phyloP scores from a whole-genome alignment of 805 yeast genomes.

The Saccharomycopsis capsularis region DNA sequence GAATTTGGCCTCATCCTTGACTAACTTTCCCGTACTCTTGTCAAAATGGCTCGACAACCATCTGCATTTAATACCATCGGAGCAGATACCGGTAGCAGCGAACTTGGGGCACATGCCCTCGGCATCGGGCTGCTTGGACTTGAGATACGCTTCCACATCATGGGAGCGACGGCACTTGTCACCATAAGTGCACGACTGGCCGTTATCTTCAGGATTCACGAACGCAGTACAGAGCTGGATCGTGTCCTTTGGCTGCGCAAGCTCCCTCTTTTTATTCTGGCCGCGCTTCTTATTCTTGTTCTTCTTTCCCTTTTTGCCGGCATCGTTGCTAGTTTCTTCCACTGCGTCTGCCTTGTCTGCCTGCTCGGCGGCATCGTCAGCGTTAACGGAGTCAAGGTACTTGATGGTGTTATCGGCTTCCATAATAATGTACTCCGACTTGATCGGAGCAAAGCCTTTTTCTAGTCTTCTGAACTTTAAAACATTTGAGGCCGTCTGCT shows the following conservation, averaged over 20 bases:
- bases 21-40: constrained; percentile 37
- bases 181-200: constrained; percentile 52
- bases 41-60: constrained; percentile 73
- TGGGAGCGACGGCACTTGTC: constrained; percentile 67
- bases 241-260: constrained; percentile 59
- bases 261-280: constrained; percentile 77
- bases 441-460: constrained; percentile 67
- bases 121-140: constrained; percentile 62
- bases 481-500: too few species aligned
- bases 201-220: constrained; percentile 44
- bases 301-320: constrained; percentile 34
- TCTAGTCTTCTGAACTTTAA: too few species aligned
- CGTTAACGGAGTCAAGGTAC: constrained; percentile 23
- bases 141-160: constrained; percentile 58
- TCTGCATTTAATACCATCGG: constrained; percentile 86
- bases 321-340: constrained; percentile 41
- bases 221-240: constrained; percentile 59
- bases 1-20: constrained; percentile 37
- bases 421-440: constrained; percentile 55
- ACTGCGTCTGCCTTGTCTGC: constrained; percentile 34
- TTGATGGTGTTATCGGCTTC: constrained; percentile 7
- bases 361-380: constrained; percentile 42
- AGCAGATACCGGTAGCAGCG: constrained; percentile 79
- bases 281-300: constrained; percentile 54
- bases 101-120: constrained; percentile 81